phyloP scores from a whole-genome alignment of 1,284 basidiomycete species.

The Ceratobasidium sp. region DNA sequence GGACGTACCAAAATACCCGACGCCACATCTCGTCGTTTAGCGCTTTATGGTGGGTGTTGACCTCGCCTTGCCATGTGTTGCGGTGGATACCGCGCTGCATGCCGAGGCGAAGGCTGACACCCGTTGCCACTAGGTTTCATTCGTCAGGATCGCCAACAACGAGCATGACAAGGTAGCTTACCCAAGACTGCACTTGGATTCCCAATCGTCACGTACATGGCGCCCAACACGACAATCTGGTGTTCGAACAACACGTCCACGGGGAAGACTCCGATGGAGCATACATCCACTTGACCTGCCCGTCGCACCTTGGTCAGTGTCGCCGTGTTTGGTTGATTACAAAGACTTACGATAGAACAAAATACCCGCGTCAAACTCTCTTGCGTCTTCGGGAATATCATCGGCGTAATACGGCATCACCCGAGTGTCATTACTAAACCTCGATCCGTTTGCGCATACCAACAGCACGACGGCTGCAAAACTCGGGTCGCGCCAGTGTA shows the following conservation, averaged over 20 bases:
- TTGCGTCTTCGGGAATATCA: conserved; percentile 16
- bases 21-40: conserved; percentile 42
- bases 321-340: no score
- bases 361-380: conserved; percentile 36
- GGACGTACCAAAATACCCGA: conserved; percentile 35
- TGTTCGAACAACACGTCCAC: conserved; percentile 40
- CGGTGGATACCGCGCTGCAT: conserved; percentile 43
- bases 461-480: conserved; percentile 58
- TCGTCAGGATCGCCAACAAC: not conserved
- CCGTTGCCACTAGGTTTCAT: conserved; percentile 41
- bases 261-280: conserved; percentile 35
- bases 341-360: conserved; percentile 40
- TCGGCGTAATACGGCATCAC: conserved; percentile 49
- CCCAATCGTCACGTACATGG: conserved; percentile 42
- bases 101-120: conserved; percentile 44
- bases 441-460: conserved; percentile 58
- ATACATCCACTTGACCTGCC: conserved; percentile 40
- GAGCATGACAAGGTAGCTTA: not conserved
- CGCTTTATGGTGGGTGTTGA: conserved; percentile 43
- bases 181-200: conserved; percentile 44
- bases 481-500: conserved; percentile 54
- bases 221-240: conserved; percentile 35
- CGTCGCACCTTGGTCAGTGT: not conserved
- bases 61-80: conserved; percentile 45
- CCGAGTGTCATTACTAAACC: conserved; percentile 57